These are phyloP conservation scores for Fusarium sp. DNA, from an alignment of 2,329 filamentous ascomycete genomes.

Conservation along the genomic window DNA sequence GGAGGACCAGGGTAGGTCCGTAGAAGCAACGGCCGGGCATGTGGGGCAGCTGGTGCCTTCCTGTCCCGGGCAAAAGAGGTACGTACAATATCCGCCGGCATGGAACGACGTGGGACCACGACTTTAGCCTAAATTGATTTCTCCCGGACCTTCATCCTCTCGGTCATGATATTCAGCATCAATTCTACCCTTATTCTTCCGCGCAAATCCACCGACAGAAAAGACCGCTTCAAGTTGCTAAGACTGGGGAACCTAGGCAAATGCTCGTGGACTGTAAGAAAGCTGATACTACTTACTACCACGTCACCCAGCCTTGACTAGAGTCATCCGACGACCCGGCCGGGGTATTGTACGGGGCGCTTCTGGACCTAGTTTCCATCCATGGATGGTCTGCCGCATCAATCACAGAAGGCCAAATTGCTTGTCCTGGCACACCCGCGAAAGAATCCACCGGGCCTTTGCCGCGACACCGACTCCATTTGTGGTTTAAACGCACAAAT, in stretches of 20 bases:
- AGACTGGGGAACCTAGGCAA: constrained; percentile 29
- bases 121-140: constrained; percentile 41
- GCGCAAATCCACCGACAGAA: constrained; percentile 22
- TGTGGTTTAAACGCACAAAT: constrained; percentile 44
- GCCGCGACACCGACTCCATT: constrained; percentile 18
- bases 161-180: constrained; percentile 28
- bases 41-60: constrained; percentile 16
- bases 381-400: constrained; percentile 35
- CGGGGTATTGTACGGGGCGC: constrained; percentile 3
- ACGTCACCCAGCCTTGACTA: constrained; percentile 20
- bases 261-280: constrained; percentile 15
- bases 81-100: constrained; percentile 27
- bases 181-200: constrained; percentile 16
- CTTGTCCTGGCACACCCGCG: not conserved
- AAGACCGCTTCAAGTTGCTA: not conserved
- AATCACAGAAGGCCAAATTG: constrained; percentile 34
- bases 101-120: constrained; percentile 29
- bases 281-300: constrained; percentile 10
- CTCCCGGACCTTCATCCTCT: constrained; percentile 19
- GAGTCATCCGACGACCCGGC: constrained; percentile 23
- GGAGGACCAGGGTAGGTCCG: constrained; percentile 1
- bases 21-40: not conserved
- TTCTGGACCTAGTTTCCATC: not conserved
- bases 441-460: constrained; percentile 15
- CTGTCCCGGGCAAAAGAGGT: constrained; percentile 22